Percentiles rank a stretch among this genome's conserved stretches.
These are phyloP conservation scores for Teratosphaeria destructans DNA, from an alignment of 2,329 filamentous ascomycete species.

Conservation along the genomic window DNA sequence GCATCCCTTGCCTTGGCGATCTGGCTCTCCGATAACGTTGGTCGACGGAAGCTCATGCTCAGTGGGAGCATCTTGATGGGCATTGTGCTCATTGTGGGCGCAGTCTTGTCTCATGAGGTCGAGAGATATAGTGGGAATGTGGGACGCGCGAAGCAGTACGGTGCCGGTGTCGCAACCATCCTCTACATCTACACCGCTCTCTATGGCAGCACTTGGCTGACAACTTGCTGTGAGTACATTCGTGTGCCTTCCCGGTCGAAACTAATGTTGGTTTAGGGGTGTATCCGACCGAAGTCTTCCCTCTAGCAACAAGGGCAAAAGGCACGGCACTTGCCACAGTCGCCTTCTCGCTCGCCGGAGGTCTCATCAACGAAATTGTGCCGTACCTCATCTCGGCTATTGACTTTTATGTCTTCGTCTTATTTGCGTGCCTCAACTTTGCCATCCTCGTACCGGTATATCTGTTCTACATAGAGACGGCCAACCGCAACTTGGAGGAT, in stretches of 20 bases:
- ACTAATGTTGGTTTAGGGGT: not conserved
- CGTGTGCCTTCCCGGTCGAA: not conserved
- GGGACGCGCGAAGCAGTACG: not conserved
- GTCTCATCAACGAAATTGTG: not conserved
- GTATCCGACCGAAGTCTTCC: not conserved
- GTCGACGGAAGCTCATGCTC: not conserved
- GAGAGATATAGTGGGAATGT: not conserved
- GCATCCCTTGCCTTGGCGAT: conserved; percentile 1
- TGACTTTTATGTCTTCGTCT: not conserved
- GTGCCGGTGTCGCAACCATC: not conserved
- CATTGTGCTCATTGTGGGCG: conserved; percentile 1
- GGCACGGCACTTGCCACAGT: conserved; percentile 1
- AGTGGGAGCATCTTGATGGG: not conserved
- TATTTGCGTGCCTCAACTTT: not conserved
- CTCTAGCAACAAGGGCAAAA: conserved; percentile 1
- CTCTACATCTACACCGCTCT: not conserved
- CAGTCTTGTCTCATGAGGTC: conserved; percentile 1
- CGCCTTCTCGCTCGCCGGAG: not conserved
- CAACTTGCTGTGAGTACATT: not conserved
- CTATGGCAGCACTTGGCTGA: conserved; percentile 2
- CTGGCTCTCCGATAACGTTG: not conserved
- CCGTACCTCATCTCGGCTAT: conserved; percentile 1
- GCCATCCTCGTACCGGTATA: conserved; percentile 1
- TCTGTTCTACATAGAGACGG: conserved; percentile 1
- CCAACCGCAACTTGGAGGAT: not conserved